Conservation (phyloP, 768 basidiomycete species). For the Tylopilus subfusipes region DNA sequence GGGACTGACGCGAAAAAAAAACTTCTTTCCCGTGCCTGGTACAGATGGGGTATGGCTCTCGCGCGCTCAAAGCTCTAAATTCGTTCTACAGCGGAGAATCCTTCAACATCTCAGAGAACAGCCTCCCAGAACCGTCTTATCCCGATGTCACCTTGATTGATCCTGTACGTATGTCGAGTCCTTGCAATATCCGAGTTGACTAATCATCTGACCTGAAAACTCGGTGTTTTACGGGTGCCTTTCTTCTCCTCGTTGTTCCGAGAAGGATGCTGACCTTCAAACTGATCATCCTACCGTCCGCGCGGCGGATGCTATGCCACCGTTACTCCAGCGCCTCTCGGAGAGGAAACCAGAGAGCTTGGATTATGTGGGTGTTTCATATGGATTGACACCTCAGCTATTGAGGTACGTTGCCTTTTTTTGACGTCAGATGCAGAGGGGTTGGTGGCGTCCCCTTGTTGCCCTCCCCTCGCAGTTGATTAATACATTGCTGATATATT, state of each 20-base stretch:
- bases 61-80: conserved; percentile 83
- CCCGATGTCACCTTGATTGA: conserved; percentile 53
- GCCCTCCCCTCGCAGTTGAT: background rate
- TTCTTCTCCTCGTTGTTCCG: background rate
- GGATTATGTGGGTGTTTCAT: conserved; percentile 95
- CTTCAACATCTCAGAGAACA: conserved; percentile 75
- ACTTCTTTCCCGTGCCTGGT: background rate
- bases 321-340: conserved; percentile 83
- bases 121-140: conserved; percentile 48
- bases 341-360: conserved; percentile 87
- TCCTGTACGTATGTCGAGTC: conserved; percentile 32
- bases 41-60: conserved; percentile 95
- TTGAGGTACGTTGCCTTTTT: conserved; percentile 49
- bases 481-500: background rate
- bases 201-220: conserved; percentile 1
- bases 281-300: conserved; percentile 78
- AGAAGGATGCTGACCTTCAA: conserved; percentile 53
- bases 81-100: conserved; percentile 92
- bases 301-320: conserved; percentile 78
- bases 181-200: background rate
- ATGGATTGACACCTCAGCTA: conserved; percentile 84
- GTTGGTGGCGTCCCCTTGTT: background rate
- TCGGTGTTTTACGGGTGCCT: background rate
- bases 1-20: background rate
- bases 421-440: background rate